Evolutionary conservation across 352 stramenopile species (phyloP).

Genomic region (Phytophthora tubulina): DNA sequence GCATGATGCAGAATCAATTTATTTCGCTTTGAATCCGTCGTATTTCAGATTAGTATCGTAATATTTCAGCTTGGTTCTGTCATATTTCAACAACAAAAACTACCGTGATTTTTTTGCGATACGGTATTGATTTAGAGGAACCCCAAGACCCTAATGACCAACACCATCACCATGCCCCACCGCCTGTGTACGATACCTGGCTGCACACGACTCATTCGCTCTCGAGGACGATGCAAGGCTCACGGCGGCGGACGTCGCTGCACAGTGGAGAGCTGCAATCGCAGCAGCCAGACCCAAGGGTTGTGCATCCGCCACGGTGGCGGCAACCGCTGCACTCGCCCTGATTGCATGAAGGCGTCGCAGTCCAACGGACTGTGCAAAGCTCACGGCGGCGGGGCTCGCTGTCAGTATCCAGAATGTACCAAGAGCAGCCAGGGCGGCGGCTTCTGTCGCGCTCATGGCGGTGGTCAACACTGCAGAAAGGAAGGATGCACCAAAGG

Average conservation of each 20-base stretch:
- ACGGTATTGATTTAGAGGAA: too few species aligned
- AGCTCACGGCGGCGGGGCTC: not conserved
- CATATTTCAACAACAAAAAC: too few species aligned
- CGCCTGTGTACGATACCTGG: not conserved
- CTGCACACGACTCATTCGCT: not conserved
- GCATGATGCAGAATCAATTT: too few species aligned
- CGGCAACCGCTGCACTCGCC: not conserved
- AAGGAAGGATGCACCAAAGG: not conserved
- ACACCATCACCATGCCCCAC: not conserved
- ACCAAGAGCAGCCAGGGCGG: not conserved
- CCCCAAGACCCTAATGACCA: too few species aligned
- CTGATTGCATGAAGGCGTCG: not conserved
- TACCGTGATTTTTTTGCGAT: too few species aligned
- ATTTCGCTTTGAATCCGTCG: too few species aligned
- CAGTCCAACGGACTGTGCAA: not conserved
- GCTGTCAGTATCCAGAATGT: not conserved
- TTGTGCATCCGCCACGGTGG: not conserved
- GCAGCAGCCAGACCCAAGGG: not conserved
- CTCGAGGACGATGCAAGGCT: constrained; percentile 1
- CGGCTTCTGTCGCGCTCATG: not conserved
- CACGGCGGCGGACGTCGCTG: not conserved
- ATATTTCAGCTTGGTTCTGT: too few species aligned
- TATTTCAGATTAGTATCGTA: too few species aligned
- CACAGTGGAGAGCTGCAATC: not conserved
- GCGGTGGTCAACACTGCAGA: not conserved